These are phyloP conservation scores for Boletales sp. DNA, from an alignment of 768 basidiomycete species.

Conservation along the genomic window DNA sequence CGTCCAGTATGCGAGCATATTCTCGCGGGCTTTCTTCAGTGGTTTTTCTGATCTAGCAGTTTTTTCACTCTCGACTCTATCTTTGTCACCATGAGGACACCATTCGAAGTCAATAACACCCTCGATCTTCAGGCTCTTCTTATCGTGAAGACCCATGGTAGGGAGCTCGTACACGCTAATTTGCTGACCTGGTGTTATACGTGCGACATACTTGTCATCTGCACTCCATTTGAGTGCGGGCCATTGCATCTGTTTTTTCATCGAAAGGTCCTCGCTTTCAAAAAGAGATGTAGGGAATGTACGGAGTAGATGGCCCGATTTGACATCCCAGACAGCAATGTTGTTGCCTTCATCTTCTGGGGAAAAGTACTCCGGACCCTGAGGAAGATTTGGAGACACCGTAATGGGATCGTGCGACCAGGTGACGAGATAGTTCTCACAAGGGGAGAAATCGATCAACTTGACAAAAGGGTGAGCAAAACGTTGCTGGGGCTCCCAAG, in stretches of 20 bases:
- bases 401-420: constrained; percentile 95
- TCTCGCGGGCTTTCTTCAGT: constrained; percentile 71
- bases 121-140: constrained; percentile 96
- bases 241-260: constrained; percentile 88
- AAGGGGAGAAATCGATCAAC: constrained; percentile 95
- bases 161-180: constrained; percentile 97
- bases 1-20: constrained; percentile 96
- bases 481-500: constrained; percentile 83
- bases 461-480: constrained; percentile 96
- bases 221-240: constrained; percentile 96
- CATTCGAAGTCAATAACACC: constrained; percentile 98
- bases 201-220: constrained; percentile 92
- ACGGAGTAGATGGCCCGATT: constrained; percentile 85
- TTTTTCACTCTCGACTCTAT: constrained; percentile 65
- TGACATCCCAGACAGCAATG: constrained; percentile 98
- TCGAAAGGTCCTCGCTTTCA: constrained; percentile 53
- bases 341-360: constrained; percentile 96
- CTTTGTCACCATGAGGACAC: constrained; percentile 91
- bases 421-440: constrained; percentile 94
- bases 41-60: constrained; percentile 40
- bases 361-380: constrained; percentile 83
- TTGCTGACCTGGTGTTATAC: constrained; percentile 84
- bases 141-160: constrained; percentile 88
- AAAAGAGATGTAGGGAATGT: constrained; percentile 74
- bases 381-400: constrained; percentile 74